These are phyloP conservation scores for Saturnispora diversa DNA, from an alignment of 805 yeast species.

Conservation along the genomic window DNA sequence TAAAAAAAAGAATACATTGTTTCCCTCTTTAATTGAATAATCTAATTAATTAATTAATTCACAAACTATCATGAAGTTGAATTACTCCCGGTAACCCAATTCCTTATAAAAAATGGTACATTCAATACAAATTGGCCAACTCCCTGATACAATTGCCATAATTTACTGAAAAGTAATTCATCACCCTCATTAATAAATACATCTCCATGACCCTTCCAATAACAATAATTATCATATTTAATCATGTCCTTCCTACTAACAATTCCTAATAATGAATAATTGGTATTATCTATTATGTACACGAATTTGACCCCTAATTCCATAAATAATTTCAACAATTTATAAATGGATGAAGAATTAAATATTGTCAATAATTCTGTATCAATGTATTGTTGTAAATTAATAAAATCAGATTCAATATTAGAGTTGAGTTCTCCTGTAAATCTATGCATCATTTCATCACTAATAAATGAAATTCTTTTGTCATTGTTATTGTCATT, in stretches of 20 bases:
- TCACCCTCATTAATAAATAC: conserved; percentile 21
- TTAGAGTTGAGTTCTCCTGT: conserved; percentile 1
- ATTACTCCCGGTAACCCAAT: not conserved
- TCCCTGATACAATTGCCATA: conserved; percentile 15
- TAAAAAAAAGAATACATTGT: too few relatives aligned
- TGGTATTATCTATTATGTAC: conserved; percentile 43
- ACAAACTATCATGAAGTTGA: too few relatives aligned
- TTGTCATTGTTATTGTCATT: not conserved
- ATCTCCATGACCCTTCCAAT: conserved; percentile 24
- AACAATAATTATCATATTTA: conserved; percentile 42
- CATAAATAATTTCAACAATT: conserved; percentile 58
- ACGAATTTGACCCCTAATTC: conserved; percentile 75
- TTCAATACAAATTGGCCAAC: conserved; percentile 8
- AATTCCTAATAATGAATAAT: conserved; percentile 61
- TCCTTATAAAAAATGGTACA: conserved; percentile 3
- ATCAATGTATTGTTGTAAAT: conserved; percentile 34
- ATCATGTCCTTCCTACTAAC: conserved; percentile 79
- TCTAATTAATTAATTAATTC: too few relatives aligned
- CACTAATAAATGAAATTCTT: conserved; percentile 15
- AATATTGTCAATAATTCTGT: conserved; percentile 56
- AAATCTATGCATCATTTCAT: conserved; percentile 7
- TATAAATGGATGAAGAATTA: conserved; percentile 47
- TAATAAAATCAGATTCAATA: conserved; percentile 12
- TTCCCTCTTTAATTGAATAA: too few relatives aligned
- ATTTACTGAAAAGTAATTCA: conserved; percentile 15